These are phyloP conservation scores for Alopecurus myosuroides DNA, from an alignment of 176 grass and related monocot species.

Conservation along the genomic window DNA sequence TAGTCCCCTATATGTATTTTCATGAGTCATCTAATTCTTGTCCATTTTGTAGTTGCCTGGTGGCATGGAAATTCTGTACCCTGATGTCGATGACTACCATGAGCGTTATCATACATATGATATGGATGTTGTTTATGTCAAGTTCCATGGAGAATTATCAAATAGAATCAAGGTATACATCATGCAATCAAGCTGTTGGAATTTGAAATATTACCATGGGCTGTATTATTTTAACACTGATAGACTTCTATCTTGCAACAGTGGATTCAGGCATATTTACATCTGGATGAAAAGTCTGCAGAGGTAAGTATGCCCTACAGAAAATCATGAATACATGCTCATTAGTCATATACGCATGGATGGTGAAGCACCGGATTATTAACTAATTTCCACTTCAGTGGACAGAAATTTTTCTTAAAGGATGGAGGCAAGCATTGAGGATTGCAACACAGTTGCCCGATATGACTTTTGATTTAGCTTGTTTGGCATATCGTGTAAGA, in stretches of 20 bases:
- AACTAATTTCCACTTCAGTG: background rate
- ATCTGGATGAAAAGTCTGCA: background rate
- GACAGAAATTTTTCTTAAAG: background rate
- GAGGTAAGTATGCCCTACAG: background rate
- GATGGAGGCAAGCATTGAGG: background rate
- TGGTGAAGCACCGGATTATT: background rate
- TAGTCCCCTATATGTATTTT: background rate
- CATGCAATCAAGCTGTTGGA: background rate
- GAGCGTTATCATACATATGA: background rate
- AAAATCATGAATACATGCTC: background rate
- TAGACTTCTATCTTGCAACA: background rate
- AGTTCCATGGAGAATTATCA: too few species aligned
- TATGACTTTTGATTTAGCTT: background rate
- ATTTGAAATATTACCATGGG: background rate
- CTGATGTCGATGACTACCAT: background rate
- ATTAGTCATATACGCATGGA: background rate
- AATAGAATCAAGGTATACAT: background rate
- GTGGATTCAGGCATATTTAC: background rate
- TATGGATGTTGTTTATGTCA: conserved; percentile 5
- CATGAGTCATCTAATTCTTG: background rate
- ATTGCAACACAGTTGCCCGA: background rate
- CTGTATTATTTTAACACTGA: background rate
- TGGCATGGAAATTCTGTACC: background rate
- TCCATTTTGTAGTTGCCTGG: background rate
- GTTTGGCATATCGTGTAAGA: background rate